Conservation (phyloP, 352 stramenopile genomes). For the Pythium utonaiense region DNA sequence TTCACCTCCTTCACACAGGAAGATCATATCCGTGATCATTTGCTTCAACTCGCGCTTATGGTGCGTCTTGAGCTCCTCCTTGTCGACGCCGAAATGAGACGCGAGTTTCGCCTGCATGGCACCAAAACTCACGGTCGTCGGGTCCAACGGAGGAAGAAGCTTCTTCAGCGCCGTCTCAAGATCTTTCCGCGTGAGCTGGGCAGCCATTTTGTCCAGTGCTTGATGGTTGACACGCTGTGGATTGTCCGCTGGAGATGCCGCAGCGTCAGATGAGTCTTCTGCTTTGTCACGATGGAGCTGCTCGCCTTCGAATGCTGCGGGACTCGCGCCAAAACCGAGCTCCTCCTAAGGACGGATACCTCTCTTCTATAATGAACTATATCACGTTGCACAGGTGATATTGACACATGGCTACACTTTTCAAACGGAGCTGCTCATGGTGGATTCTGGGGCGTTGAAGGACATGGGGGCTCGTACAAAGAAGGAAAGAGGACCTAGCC, state of each 20-base stretch:
- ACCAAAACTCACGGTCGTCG: conserved; percentile 40
- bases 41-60: conserved; percentile 48
- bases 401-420: conserved; percentile 2
- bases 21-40: conserved; percentile 47
- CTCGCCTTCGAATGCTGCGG: neutral
- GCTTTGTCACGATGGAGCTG: neutral
- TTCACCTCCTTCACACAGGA: conserved; percentile 23
- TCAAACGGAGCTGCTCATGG: too few species aligned
- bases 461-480: too few species aligned
- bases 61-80: conserved; percentile 36
- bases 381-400: neutral
- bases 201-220: neutral
- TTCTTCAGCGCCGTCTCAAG: conserved; percentile 35
- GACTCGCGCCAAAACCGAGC: conserved; percentile 12
- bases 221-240: conserved; percentile 4
- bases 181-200: conserved; percentile 25
- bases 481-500: too few species aligned
- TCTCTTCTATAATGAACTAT: neutral
- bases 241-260: neutral
- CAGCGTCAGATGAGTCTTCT: neutral
- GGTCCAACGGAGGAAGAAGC: conserved; percentile 60
- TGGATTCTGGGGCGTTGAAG: too few species aligned
- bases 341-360: conserved; percentile 9
- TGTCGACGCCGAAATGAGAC: conserved; percentile 39
- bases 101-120: conserved; percentile 52